Evolutionary conservation across 2,329 filamentous ascomycete genomes (phyloP).

Genomic region (Venturiaceae sp.): DNA sequence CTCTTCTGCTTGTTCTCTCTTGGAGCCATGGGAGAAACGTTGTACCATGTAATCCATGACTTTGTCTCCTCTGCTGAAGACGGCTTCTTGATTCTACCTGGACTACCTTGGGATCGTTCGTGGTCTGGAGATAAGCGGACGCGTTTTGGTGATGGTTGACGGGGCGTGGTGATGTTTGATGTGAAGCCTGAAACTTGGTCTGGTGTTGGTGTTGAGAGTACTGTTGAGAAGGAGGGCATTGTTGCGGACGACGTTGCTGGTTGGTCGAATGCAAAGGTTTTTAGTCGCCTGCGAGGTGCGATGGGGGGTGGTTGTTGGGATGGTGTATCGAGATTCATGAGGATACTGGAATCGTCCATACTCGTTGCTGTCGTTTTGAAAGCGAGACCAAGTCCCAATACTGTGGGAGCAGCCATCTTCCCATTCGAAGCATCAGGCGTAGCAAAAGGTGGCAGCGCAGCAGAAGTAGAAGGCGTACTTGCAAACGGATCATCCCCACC

Average conservation of each 20-base stretch:
- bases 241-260: neutral
- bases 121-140: neutral
- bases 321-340: conserved; percentile 3
- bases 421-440: neutral
- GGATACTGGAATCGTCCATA: conserved; percentile 1
- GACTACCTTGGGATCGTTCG: neutral
- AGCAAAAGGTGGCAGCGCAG: neutral
- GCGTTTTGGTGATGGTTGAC: neutral
- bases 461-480: neutral
- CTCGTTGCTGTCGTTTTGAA: neutral
- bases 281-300: neutral
- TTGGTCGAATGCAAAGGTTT: neutral
- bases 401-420: neutral
- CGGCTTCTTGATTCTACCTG: neutral
- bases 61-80: neutral
- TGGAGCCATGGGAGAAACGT: neutral
- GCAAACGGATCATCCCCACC: neutral
- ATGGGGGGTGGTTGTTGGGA: neutral
- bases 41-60: conserved; percentile 1
- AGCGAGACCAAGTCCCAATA: neutral
- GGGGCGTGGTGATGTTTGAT: neutral
- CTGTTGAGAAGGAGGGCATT: neutral
- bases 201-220: neutral
- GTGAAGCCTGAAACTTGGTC: neutral
- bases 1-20: conserved; percentile 10